Percentiles rank a stretch among this genome's conserved stretches.
These are phyloP conservation scores for Trichoderma gamsii DNA, from an alignment of 495 filamentous ascomycete genomes.

Conservation along the genomic window DNA sequence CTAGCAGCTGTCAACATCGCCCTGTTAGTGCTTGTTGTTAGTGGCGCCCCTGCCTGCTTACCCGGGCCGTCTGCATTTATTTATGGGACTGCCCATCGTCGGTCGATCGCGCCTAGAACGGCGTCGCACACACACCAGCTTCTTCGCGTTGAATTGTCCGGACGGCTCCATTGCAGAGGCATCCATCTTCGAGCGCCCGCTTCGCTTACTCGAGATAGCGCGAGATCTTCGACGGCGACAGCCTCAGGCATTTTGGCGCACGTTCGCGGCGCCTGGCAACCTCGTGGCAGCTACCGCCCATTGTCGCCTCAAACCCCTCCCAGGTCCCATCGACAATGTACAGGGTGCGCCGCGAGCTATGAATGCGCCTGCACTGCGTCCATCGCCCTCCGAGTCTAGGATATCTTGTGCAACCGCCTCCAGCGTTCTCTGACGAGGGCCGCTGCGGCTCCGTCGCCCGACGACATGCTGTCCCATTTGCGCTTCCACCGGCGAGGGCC, in stretches of 20 bases:
- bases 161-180: neutral
- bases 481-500: constrained; percentile 49
- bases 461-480: constrained; percentile 47
- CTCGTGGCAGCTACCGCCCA: neutral
- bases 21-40: neutral
- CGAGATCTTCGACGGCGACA: neutral
- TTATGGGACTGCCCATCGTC: neutral
- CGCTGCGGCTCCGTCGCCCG: neutral
- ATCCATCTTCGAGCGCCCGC: neutral
- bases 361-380: neutral
- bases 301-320: neutral
- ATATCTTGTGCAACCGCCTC: neutral
- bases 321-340: neutral
- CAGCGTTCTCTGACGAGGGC: neutral
- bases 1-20: neutral
- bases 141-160: neutral
- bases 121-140: constrained; percentile 4
- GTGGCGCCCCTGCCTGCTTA: neutral
- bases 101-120: constrained; percentile 9
- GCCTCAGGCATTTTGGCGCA: neutral
- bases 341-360: neutral
- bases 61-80: neutral
- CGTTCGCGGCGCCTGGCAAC: neutral
- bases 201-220: neutral
- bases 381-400: neutral